Evolutionary conservation across 2,329 filamentous ascomycete genomes (phyloP), one percentile per base, ranked within the genome.

Genomic region (Penicillium digitatum): DNA sequence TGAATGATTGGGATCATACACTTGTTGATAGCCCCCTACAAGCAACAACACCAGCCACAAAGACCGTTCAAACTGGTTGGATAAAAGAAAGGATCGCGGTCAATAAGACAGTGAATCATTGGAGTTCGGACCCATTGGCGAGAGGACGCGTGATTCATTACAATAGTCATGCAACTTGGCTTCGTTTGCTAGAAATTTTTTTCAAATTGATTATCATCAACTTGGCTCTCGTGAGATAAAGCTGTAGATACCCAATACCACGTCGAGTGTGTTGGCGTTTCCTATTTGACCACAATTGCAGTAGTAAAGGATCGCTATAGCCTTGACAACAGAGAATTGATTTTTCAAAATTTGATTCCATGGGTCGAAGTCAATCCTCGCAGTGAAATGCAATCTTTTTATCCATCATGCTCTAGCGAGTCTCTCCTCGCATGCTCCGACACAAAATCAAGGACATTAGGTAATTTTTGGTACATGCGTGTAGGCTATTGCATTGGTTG

Each of bases 81-180:
- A 29, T 4, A 3, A 6, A 29, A 29, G 11, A 20, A 29, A 43
- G 18, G 0, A 10, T 14, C 11, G 1, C 7, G 1, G 1, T 3
- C 2, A 43, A 43, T 3, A 43, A 7, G 24, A 29, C 1, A 44
- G 5, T 31, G 6, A 14, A 44, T 29, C 5, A 3, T 7, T 31
- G n/a, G 7, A 16, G n/a, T 2, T 31, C 3, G 18, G 5, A 31
- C 10, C 27, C 2, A 16, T 16, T 14, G n/a, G 6, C 3, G 11
- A 14, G 11, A 12, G 6, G 11, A 18, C 11, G 26, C 10, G 10
- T 12, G 1, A 2, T 12, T 14, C 14, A 20, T 3, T 16, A 16
- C 2, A 10, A 14, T 31, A n/a, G 0, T 3, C 1, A 14, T 9
- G 12, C 3, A 16, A 24, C 3, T 9, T 27, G 5, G 4, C 16